These are phyloP conservation scores for Chalciporus pseudorubinellus DNA, from an alignment of 768 basidiomycete genomes.

Conservation along the genomic window DNA sequence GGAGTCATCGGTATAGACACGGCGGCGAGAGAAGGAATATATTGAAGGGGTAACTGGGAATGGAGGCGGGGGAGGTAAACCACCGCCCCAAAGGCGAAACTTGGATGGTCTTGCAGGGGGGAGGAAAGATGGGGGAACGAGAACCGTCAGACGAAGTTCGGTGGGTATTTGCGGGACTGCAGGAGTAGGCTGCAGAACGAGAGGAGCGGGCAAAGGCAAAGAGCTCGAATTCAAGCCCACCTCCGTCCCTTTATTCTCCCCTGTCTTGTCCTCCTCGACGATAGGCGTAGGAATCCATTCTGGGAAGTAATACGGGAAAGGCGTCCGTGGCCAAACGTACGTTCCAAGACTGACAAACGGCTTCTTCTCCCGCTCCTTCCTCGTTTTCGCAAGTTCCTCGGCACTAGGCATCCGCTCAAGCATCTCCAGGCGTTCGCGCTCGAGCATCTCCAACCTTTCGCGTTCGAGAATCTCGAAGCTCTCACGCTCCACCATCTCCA, in stretches of 20 bases:
- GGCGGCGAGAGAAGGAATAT: conserved; percentile 37
- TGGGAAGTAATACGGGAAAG: conserved; percentile 36
- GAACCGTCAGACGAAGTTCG: conserved; percentile 44
- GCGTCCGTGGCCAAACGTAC: conserved; percentile 30
- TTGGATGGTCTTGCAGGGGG: conserved; percentile 51
- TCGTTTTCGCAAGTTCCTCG: conserved; percentile 32
- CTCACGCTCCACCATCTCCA: conserved; percentile 30
- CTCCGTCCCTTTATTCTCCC: conserved; percentile 16
- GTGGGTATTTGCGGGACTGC: conserved; percentile 21
- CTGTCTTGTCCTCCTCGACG: conserved; percentile 24
- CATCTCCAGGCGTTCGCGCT: conserved; percentile 32
- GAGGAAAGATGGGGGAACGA: conserved; percentile 59
- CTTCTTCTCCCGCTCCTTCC: conserved; percentile 29
- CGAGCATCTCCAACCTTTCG: conserved; percentile 28
- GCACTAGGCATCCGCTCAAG: conserved; percentile 32
- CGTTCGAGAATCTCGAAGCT: conserved; percentile 28
- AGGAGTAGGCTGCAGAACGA: conserved; percentile 6
- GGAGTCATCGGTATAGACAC: conserved; percentile 78
- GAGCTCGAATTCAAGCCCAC: conserved; percentile 29
- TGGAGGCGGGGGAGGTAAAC: conserved; percentile 43
- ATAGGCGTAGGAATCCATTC: conserved; percentile 31
- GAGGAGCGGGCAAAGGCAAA: conserved; percentile 25
- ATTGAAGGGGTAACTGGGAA: conserved; percentile 27
- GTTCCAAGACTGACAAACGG: conserved; percentile 29
- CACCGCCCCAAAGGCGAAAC: conserved; percentile 73